Conservation (phyloP, 108 stramenopile species). For the Conticribra guillardii region DNA sequence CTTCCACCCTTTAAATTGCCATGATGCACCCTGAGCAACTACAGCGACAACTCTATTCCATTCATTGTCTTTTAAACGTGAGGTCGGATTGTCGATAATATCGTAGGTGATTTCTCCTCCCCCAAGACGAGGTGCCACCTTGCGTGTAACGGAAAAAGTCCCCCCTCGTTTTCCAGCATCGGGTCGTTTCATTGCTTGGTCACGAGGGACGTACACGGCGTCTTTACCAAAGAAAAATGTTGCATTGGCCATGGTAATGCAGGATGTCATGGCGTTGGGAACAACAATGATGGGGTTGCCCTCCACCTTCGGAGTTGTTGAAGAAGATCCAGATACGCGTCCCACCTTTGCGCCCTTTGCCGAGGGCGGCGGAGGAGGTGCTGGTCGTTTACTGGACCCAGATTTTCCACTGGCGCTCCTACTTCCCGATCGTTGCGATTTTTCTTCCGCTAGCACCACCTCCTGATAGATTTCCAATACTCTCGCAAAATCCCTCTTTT, state of each 20-base stretch:
- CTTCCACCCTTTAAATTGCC: constrained; percentile 99
- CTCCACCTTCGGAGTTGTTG: constrained; percentile 11
- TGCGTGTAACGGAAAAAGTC: constrained; percentile 52
- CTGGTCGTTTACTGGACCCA: constrained; percentile 29
- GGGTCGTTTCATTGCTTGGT: constrained; percentile 60
- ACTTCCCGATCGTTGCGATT: constrained; percentile 39
- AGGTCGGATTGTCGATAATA: constrained; percentile 89
- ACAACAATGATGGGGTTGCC: constrained; percentile 93
- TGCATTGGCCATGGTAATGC: constrained; percentile 90
- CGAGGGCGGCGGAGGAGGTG: constrained; percentile 28
- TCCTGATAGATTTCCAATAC: constrained; percentile 79
- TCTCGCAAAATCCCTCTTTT: constrained; percentile 68
- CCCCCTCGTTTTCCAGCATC: constrained; percentile 56
- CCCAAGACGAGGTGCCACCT: constrained; percentile 56
- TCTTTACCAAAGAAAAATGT: constrained; percentile 88
- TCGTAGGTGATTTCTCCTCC: constrained; percentile 82
- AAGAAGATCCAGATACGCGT: constrained; percentile 2
- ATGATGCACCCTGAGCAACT: constrained; percentile 86
- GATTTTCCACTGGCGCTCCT: no score
- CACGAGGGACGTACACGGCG: constrained; percentile 67
- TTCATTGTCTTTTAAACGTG: constrained; percentile 67
- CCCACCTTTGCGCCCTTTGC: constrained; percentile 4
- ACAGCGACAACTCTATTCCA: constrained; percentile 97
- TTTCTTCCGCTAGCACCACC: constrained; percentile 54
- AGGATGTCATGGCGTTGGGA: constrained; percentile 91